Evolutionary conservation across 139 green algal species (phyloP).

Genomic region (Astrephomene gubernaculifera): DNA sequence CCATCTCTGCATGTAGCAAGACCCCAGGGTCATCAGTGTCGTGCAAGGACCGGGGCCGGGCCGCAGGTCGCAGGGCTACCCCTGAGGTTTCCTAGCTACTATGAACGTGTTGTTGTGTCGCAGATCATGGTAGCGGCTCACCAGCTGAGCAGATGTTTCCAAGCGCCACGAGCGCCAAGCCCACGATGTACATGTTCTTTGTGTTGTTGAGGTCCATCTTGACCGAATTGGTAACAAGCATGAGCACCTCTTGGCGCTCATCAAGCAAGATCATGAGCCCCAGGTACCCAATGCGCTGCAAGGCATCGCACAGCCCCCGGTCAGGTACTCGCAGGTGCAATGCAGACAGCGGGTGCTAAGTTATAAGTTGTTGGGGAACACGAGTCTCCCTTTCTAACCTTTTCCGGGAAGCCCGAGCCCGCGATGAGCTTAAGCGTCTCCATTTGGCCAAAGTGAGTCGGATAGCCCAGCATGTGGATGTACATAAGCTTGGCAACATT

Average conservation of each 20-base stretch:
- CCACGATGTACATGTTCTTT: slow-evolving; percentile 90
- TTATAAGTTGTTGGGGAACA: neutral
- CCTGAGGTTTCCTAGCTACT: too few relatives aligned
- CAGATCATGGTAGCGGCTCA: slow-evolving; percentile 6
- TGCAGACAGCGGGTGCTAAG: neutral
- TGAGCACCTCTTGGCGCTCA: slow-evolving; percentile 99
- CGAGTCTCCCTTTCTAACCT: slow-evolving; percentile 64
- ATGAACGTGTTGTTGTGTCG: too few relatives aligned
- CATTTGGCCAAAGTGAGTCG: slow-evolving; percentile 99
- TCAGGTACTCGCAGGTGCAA: neutral
- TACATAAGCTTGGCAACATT: slow-evolving; percentile 99
- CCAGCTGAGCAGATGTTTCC: slow-evolving; percentile 96
- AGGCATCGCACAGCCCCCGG: neutral
- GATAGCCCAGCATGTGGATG: slow-evolving; percentile 99
- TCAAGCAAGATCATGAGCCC: slow-evolving; percentile 98
- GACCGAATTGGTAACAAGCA: slow-evolving; percentile 99
- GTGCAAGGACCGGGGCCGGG: neutral
- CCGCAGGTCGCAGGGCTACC: too few relatives aligned
- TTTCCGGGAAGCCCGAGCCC: slow-evolving; percentile 85
- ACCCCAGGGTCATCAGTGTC: neutral
- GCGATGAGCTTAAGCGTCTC: slow-evolving; percentile 98
- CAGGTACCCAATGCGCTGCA: slow-evolving; percentile 96
- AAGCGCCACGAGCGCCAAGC: slow-evolving; percentile 93
- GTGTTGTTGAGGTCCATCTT: slow-evolving; percentile 94
- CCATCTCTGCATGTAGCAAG: slow-evolving; percentile 89